Evolutionary conservation across 2,329 filamentous ascomycete species (phyloP).

Genomic region (Ambrosiella beaveri): DNA sequence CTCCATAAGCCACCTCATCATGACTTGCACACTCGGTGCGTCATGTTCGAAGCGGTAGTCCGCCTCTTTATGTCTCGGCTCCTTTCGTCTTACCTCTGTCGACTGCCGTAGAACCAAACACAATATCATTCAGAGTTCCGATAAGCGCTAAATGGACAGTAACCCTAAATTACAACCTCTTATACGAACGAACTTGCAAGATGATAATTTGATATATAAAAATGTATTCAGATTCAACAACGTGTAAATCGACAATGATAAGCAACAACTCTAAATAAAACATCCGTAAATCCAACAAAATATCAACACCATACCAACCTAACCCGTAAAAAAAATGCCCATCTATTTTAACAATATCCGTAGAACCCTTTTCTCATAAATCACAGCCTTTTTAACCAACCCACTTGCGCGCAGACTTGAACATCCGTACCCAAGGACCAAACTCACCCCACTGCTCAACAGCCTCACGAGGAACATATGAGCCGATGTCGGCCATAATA

Average conservation of each 20-base stretch:
- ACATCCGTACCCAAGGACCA: slow-evolving; percentile 73
- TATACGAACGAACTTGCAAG: not conserved
- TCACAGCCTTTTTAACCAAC: slow-evolving; percentile 37
- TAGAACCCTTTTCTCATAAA: not conserved
- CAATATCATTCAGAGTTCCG: no score
- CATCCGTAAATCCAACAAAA: not conserved
- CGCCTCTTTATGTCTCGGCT: not conserved
- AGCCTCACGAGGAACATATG: slow-evolving; percentile 47
- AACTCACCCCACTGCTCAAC: slow-evolving; percentile 57
- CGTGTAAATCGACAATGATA: not conserved
- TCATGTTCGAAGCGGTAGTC: not conserved
- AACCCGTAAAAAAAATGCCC: not conserved
- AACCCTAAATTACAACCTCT: not conserved
- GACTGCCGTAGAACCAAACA: no score
- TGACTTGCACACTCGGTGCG: not conserved
- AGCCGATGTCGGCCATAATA: slow-evolving; percentile 60
- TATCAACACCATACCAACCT: not conserved
- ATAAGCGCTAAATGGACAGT: not conserved
- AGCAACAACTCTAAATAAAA: not conserved
- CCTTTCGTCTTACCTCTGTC: not conserved
- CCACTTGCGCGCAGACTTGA: slow-evolving; percentile 77
- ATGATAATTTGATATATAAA: not conserved
- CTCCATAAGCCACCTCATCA: not conserved
- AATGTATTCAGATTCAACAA: not conserved
- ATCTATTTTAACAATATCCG: not conserved